Evolutionary conservation across 2,329 filamentous ascomycete species (phyloP).

Genomic region (Fusarium nanum): DNA sequence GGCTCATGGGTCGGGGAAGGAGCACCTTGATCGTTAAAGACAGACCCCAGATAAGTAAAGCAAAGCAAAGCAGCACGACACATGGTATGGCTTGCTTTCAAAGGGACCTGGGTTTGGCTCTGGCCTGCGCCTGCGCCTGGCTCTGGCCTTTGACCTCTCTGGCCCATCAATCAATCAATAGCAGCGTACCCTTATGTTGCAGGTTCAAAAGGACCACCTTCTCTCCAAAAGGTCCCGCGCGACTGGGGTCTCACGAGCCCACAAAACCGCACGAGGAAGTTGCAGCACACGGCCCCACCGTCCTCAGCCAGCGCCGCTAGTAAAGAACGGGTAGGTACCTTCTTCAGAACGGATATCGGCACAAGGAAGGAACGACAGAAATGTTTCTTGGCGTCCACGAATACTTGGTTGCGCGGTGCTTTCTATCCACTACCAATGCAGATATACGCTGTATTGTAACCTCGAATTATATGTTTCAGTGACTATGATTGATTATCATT

Average conservation of each 20-base stretch:
- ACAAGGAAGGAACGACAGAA: conserved; percentile 17
- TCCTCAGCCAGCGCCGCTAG: conserved; percentile 36
- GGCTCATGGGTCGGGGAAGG: conserved; percentile 26
- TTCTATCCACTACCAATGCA: conserved; percentile 21
- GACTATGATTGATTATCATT: conserved; percentile 5
- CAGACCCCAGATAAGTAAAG: not conserved
- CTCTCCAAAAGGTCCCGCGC: conserved; percentile 48
- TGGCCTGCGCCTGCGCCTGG: conserved; percentile 17
- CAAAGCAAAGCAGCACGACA: conserved; percentile 26
- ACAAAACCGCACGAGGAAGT: conserved; percentile 43
- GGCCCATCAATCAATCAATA: conserved; percentile 6
- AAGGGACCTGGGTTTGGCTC: conserved; percentile 17
- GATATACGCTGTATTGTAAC: conserved; percentile 9
- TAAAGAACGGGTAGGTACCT: conserved; percentile 42
- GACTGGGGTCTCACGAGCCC: conserved; percentile 39
- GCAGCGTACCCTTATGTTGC: conserved; percentile 26
- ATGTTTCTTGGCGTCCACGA: conserved; percentile 8
- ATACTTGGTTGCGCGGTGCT: conserved; percentile 3
- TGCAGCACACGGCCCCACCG: conserved; percentile 34
- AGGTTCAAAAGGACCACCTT: conserved; percentile 44
- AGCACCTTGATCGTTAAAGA: conserved; percentile 22
- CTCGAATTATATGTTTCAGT: conserved; percentile 12
- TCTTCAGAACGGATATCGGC: conserved; percentile 25
- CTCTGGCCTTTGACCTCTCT: conserved; percentile 7
- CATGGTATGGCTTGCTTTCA: conserved; percentile 36